Evolutionary conservation across 768 basidiomycete species (phyloP).

Genomic region (Leccinum disarticulatum): DNA sequence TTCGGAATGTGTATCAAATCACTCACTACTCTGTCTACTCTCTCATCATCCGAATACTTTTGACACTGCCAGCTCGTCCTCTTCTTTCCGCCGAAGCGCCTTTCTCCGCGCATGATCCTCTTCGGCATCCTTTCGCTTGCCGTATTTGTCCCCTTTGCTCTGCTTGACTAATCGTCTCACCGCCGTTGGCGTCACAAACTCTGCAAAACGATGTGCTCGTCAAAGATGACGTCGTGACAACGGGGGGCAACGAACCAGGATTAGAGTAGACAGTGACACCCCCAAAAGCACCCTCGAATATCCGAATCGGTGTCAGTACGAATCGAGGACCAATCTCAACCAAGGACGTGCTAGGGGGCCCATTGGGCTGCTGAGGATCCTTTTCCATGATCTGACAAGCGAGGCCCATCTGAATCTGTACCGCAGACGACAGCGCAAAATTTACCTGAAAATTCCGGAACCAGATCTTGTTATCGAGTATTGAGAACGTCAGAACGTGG

Average conservation of each 20-base stretch:
- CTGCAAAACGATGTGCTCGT: slow-evolving; percentile 39
- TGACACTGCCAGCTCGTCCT: slow-evolving; percentile 79
- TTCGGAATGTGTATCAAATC: background rate
- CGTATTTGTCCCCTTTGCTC: slow-evolving; percentile 80
- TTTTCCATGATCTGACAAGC: slow-evolving; percentile 83
- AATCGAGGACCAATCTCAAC: slow-evolving; percentile 98
- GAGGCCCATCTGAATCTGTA: background rate
- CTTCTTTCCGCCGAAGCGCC: slow-evolving; percentile 59
- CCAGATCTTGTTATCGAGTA: slow-evolving; percentile 97
- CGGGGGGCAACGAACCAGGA: slow-evolving; percentile 59
- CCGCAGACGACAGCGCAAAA: slow-evolving; percentile 3
- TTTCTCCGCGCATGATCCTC: slow-evolving; percentile 63
- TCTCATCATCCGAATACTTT: slow-evolving; percentile 89
- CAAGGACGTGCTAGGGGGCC: slow-evolving; percentile 81
- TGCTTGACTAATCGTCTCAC: slow-evolving; percentile 68
- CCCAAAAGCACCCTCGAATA: slow-evolving; percentile 96
- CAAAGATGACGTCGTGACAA: background rate
- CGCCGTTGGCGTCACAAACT: slow-evolving; percentile 89
- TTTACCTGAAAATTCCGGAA: slow-evolving; percentile 97
- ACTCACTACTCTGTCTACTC: background rate
- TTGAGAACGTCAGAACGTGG: slow-evolving; percentile 94
- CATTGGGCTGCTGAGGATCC: slow-evolving; percentile 85
- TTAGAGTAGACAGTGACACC: slow-evolving; percentile 96
- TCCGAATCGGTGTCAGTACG: slow-evolving; percentile 94
- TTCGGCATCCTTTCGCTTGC: slow-evolving; percentile 76